Evolutionary conservation across 2,329 filamentous ascomycete genomes (phyloP).

Genomic region (Fusarium luffae): DNA sequence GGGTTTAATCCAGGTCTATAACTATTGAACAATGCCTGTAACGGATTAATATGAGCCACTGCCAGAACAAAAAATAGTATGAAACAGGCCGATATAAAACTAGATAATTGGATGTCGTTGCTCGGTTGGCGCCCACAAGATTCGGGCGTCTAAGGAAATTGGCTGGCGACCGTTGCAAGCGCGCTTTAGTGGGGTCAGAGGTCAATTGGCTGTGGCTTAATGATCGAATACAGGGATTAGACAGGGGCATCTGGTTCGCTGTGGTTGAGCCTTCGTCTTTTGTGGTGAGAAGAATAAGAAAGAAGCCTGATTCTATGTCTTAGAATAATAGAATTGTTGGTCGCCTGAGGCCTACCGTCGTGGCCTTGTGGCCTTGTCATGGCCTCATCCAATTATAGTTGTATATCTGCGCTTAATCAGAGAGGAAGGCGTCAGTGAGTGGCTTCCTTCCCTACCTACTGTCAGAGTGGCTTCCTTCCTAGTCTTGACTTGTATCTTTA

Average conservation of each 20-base stretch:
- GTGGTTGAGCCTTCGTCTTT: neutral
- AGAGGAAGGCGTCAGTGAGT: constrained; percentile 1
- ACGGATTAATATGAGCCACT: constrained; percentile 1
- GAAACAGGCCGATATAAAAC: constrained; percentile 10
- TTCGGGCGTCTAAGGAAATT: constrained; percentile 41
- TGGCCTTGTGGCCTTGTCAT: constrained; percentile 28
- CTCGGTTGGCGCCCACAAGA: constrained; percentile 30
- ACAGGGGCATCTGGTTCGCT: constrained; percentile 22
- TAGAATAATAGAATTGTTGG: constrained; percentile 11
- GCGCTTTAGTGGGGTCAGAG: constrained; percentile 22
- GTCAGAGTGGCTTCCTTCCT: neutral
- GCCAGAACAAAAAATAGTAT: constrained; percentile 15
- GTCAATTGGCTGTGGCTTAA: constrained; percentile 37
- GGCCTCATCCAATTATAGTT: constrained; percentile 12
- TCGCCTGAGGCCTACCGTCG: constrained; percentile 31
- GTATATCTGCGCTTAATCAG: neutral
- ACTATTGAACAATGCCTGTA: constrained; percentile 13
- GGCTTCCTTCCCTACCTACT: neutral
- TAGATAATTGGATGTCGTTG: constrained; percentile 36
- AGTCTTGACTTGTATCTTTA: constrained; percentile 11
- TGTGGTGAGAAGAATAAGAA: neutral
- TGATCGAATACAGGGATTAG: constrained; percentile 26
- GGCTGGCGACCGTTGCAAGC: constrained; percentile 37
- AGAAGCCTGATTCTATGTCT: constrained; percentile 8
- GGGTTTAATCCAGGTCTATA: constrained; percentile 13